Evolutionary conservation across 371 early-diverging fungal genomes (phyloP), one percentile per base, ranked within the genome.

Genomic region (Vavraia culicis): DNA sequence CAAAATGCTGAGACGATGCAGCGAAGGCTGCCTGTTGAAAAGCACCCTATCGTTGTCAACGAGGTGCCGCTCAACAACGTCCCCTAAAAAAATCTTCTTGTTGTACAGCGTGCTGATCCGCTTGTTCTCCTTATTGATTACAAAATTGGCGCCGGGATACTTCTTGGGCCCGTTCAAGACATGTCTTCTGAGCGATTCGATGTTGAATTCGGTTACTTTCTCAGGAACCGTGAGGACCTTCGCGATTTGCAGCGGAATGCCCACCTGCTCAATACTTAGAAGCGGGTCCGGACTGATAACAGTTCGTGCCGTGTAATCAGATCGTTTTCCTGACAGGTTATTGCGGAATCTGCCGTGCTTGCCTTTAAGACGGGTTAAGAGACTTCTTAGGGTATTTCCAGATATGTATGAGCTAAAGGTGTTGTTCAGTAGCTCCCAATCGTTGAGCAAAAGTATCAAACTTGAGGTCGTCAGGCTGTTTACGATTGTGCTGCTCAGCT

Each of bases 281-380:
- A 90, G 93, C 15, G 99, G 95, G 69, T 98, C 95, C 4, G 95
- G 94, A 1, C 90, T 87, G 66, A 98, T 98, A 49, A 98, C 99
- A 0, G 99, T 95, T 67, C 99, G 77, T 3, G 85, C 93, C 23
- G 88, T 86, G 66, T 93, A 98, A 69, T 98, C 95, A 11, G 94
- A 96, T 71, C 99, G 83, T 73, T 98, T 98, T 50, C 99, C 99
- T 8, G 86, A 86, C 53, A 98, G 73, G 62, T 95, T 98, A 33
- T 93, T 91, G 65, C 99, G 78, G 76, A 98, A 93, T 49, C 99
- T 81, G 52, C 99, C 99, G 55, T 85, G 83, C 67, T 98, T 98
- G 40, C 99, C 99, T 75, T 95, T 98, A 46, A 98, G 71, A 50
- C 99, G 75, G 69, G 91, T 93, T 46, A 86, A 82, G 36, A 94